Base-by-base conservation (phyloP, 768 basidiomycete genomes). In the Hebeloma cylindrosporum region DNA sequence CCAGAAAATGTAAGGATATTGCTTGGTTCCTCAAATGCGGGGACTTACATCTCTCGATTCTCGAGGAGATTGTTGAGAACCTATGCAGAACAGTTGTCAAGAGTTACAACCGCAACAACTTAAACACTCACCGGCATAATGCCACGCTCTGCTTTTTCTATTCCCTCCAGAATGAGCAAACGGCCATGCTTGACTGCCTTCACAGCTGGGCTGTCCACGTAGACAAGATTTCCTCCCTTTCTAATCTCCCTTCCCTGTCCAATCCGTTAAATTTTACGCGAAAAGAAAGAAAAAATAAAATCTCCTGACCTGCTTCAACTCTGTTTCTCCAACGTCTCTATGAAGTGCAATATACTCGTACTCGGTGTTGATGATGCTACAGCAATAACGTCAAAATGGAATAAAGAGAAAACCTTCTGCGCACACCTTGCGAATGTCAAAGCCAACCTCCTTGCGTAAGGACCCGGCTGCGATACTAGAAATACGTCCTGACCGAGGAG, bases 141-240 rank as follows among this genome's bases (percentile, higher is more conserved):
- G 21, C 83, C 83, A 17, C 83, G 73, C 53, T 84, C 82, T 5
- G 82, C 82, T 61, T 83, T 84, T 59, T 85, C 83, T 57, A 84
- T 79, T 14, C 83, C 83, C 56, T 85, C 83, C 35, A 84, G 60
- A 37, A 85, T 82, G 18, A 85, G 68, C 18, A 85, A 57, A 1
- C 82, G 74, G 5, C 83, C 83, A 53, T 78, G 68, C 54, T 83
- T 85, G 16, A 79, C 82, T 4, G 83, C 83, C 33, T 74, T 74
- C 0, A 84, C 83, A 1, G 82, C 78, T 3, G 82, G 75, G 54
- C 81, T 83, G 57, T 85, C 82, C 14, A 82, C 77, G 54, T 83
- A 84, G n/a, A 78, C 71, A 2, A 84, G 65, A 47, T 76, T 81
- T 26, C 82, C 81, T 25, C 82, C 82, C 5, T 63, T 61, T 27